Percentiles rank a stretch among this genome's conserved stretches.
Evolutionary conservation across 768 basidiomycete species (phyloP).

Genomic region (Lentinula detonsa): DNA sequence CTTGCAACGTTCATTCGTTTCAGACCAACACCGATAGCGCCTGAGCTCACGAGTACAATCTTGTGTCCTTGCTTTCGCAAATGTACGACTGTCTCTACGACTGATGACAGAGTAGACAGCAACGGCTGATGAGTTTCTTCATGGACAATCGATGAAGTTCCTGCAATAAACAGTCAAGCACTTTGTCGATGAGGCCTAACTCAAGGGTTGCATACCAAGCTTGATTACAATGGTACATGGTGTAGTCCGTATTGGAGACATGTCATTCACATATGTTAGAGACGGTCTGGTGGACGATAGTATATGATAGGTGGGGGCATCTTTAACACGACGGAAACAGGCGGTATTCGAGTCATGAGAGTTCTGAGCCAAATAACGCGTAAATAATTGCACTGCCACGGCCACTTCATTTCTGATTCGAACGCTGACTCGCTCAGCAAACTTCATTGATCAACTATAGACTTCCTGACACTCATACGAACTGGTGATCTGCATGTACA

Average conservation of each 20-base stretch:
- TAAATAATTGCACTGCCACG: neutral
- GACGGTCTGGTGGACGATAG: too few species aligned
- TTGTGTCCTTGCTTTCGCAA: slow-evolving; percentile 82
- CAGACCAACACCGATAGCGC: slow-evolving; percentile 95
- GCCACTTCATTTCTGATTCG: neutral
- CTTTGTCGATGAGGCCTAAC: slow-evolving; percentile 6
- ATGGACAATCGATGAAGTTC: slow-evolving; percentile 95
- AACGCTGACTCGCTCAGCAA: too few species aligned
- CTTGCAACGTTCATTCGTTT: slow-evolving; percentile 83
- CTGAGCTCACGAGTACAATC: slow-evolving; percentile 92
- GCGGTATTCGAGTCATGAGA: neutral
- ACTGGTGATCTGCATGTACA: too few species aligned
- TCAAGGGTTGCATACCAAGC: slow-evolving; percentile 48
- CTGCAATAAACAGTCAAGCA: slow-evolving; percentile 31
- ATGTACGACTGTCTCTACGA: slow-evolving; percentile 85
- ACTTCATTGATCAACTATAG: too few species aligned
- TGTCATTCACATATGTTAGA: neutral
- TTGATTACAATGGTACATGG: slow-evolving; percentile 74
- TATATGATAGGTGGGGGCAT: neutral
- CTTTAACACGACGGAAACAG: neutral
- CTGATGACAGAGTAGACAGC: slow-evolving; percentile 82
- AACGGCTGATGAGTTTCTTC: slow-evolving; percentile 90
- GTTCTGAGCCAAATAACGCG: neutral
- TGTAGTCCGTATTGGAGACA: neutral
- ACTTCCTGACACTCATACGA: too few species aligned